Evolutionary conservation across 148 eudicot genomes (phyloP).

Genomic region (Pharnaceum exiguum): DNA sequence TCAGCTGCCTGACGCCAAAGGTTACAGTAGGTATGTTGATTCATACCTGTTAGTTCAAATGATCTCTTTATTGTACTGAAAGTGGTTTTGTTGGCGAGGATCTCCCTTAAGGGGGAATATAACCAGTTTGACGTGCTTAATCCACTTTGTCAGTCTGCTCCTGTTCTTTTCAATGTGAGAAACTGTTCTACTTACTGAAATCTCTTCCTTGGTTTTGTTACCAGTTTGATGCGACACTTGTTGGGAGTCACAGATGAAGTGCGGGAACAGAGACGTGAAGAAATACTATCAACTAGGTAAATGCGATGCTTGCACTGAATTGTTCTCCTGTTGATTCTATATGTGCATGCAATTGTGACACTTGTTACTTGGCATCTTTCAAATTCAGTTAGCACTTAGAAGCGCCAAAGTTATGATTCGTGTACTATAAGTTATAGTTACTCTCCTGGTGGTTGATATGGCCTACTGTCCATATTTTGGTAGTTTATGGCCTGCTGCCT

Average conservation of each 20-base stretch:
- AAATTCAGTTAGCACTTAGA: too few species aligned
- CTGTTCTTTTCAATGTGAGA: neutral
- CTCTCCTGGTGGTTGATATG: too few species aligned
- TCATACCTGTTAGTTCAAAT: neutral
- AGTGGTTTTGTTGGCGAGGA: neutral
- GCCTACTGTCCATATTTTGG: too few species aligned
- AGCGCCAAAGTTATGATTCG: too few species aligned
- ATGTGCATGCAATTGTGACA: neutral
- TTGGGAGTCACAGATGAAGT: conserved; percentile 87
- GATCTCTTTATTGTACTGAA: too few species aligned
- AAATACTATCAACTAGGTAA: conserved; percentile 94
- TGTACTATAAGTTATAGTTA: too few species aligned
- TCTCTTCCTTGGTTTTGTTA: conserved; percentile 12
- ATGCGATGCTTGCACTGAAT: neutral
- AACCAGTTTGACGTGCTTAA: too few species aligned
- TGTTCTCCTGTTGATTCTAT: neutral
- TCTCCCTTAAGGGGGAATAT: too few species aligned
- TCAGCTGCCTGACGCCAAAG: conserved; percentile 98
- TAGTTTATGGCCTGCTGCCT: too few species aligned
- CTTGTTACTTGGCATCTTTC: neutral
- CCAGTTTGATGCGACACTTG: conserved; percentile 80
- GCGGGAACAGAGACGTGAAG: conserved; percentile 81
- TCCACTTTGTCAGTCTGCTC: neutral
- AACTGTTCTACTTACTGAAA: conserved; percentile 1
- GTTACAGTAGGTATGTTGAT: conserved; percentile 75